Evolutionary conservation across 2,329 filamentous ascomycete species (phyloP), one percentile per base, ranked within the genome.

Genomic region (Verticillium albo-atrum): DNA sequence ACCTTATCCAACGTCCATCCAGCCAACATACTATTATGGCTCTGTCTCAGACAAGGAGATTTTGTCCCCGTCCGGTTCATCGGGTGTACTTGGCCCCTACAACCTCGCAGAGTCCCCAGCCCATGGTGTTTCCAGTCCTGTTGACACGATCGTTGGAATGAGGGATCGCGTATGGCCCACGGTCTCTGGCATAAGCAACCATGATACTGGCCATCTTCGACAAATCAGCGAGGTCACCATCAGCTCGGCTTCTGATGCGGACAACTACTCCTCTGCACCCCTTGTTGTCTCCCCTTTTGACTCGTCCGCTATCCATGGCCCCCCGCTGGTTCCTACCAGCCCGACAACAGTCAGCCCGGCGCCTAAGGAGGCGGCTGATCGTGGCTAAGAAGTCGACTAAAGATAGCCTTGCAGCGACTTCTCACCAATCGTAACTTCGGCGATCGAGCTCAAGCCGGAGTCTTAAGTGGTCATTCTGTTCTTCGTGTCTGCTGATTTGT

Each of bases 141-240:
- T 58, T 15, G 34, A 59, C 7, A 20, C 55, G 53, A 59, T 60
- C 26, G 34, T 37, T 15, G 34, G 34, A 15, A 37, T 37, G 14
- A 58, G 60, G n/a, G 34, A 37, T 37, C 34, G 34, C 14, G 63
- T 4, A 30, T 57, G 9, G 42, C 58, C 10, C 42, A 58, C 6
- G 27, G 66, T 79, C n/a, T 79, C 76, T 17, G 71, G 71, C 30
- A 62, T 79, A 27, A 78, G 74, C 64, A 75, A 78, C 35, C 68
- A 71, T 10, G 74, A 79, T 23, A 64, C 70, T 12, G 60, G 70
- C 12, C 78, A 80, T 58, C 63, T 78, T 57, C 71, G 78, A 2
- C 72, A 78, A 37, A 69, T 75, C 52, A 79, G 77, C 67, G 75
- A 77, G 61, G 68, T 69, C 1, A 78, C 75, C 2, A 73, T 78